A percentile compares a stretch with the other conserved stretches of the same genome.
Evolutionary conservation across 441 rosid genomes (phyloP).

Genomic region (Rhodomyrtus psidioides): DNA sequence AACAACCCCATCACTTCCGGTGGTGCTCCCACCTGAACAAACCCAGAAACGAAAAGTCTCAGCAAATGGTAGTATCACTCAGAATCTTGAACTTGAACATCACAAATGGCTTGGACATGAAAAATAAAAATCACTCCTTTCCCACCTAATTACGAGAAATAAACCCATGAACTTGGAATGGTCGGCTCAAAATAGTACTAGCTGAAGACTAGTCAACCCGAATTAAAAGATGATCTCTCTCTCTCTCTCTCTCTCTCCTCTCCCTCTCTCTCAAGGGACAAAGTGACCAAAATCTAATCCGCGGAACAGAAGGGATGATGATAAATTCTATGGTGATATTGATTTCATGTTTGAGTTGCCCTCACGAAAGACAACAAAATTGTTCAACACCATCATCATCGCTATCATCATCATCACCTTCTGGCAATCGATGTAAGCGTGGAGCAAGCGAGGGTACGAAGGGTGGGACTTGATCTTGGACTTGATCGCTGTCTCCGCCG

Average conservation of each 20-base stretch:
- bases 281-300: not conserved
- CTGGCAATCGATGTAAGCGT: slow-evolving; percentile 85
- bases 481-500: slow-evolving; percentile 41
- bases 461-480: slow-evolving; percentile 80
- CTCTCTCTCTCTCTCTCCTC: not conserved
- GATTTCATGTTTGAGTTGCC: not conserved
- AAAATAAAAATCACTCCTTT: not conserved
- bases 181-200: not conserved
- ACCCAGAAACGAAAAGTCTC: not conserved
- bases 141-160: not conserved
- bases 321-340: not conserved
- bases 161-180: not conserved
- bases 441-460: slow-evolving; percentile 74
- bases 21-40: slow-evolving; percentile 78
- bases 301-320: not conserved
- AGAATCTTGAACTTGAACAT: not conserved
- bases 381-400: not conserved
- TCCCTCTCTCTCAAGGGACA: not conserved
- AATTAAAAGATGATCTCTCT: not conserved
- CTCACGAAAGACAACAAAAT: not conserved
- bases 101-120: not conserved
- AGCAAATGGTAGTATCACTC: not conserved
- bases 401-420: slow-evolving; percentile 47
- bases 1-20: slow-evolving; percentile 62
- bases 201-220: not conserved